Evolutionary conservation across 257 asterid genomes (phyloP).

Genomic region (Asclepias syriaca): DNA sequence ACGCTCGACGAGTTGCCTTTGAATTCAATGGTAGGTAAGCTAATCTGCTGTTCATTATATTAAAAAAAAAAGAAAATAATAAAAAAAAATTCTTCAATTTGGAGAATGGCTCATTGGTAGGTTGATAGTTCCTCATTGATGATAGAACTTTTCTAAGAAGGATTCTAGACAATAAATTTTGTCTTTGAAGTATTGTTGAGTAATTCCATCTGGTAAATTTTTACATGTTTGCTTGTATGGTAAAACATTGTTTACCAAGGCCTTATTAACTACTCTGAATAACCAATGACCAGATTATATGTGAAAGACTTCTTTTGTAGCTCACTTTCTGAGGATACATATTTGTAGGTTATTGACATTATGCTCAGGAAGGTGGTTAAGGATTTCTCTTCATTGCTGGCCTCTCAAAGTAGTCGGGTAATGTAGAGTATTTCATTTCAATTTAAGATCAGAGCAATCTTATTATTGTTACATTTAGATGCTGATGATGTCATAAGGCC

Average conservation of each 20-base stretch:
- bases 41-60: conserved; percentile 25
- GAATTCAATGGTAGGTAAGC: conserved; percentile 93
- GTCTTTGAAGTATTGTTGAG: neutral
- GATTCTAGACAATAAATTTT: neutral
- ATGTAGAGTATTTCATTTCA: neutral
- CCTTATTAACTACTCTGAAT: neutral
- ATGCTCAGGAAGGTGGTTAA: conserved; percentile 65
- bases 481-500: neutral
- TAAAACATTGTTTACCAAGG: neutral
- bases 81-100: neutral
- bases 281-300: neutral
- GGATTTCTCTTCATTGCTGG: conserved; percentile 64
- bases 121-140: neutral
- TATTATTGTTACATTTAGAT: neutral
- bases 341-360: conserved; percentile 60
- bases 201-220: neutral
- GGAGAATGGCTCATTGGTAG: neutral
- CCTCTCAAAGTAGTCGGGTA: conserved; percentile 81
- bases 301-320: neutral
- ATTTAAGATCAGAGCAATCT: no score
- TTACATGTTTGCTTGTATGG: neutral
- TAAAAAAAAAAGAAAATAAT: neutral
- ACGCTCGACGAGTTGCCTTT: conserved; percentile 56
- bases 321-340: conserved; percentile 19
- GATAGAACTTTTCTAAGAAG: neutral